Base-by-base conservation (phyloP, 257 asterid species). In the Coffea canephora region DNA sequence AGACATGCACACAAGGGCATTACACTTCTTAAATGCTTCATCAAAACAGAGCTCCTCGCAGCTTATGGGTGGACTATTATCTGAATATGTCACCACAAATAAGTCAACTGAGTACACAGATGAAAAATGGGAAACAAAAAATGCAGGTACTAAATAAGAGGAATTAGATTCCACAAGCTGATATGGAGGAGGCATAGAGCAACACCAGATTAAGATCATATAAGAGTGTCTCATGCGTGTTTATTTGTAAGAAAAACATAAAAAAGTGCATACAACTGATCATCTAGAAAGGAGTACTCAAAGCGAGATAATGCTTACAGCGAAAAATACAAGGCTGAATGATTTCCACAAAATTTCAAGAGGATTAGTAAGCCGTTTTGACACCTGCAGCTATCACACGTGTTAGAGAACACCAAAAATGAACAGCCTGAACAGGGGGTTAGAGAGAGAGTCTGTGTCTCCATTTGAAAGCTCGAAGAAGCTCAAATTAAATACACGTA, bases 241-340 rank as follows among this genome's bases (percentile, higher is more conserved):
- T 25, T 49, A 5, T 49, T 65, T 27, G 54, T 21, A 11, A 68
- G 19, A 77, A 36, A 27, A 67, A 46, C 39, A 39, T 39, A 39
- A 34, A 3, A 15, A 54, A 46, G 54, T 27, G 25, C 14, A 39
- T 5, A 39, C n/a, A 18, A 34, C 16, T 46, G 21, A 45, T 15
- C 21, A 62, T 9, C n/a, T 15, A 54, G 34, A n/a, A 66, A 48
- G 41, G 12, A 23, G 0, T 21, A 55, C 23, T 8, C 2, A 36
- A 69, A 46, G 64, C 73, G 72, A 50, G 69, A 83, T 80, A 81
- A 73, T 76, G 82, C 97, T 92, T 90, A 94, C 99, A 62, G 99
- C 98, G 43, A 96, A 94, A 82, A 96, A 96, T 70, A 96, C 92
- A 49, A 96, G 97, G 90, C 97, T 92, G 90, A 96, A 96, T 34